Evolutionary conservation across 305 asterid species (phyloP), one percentile per base, ranked within the genome.

Genomic region (Salvia sclarea): DNA sequence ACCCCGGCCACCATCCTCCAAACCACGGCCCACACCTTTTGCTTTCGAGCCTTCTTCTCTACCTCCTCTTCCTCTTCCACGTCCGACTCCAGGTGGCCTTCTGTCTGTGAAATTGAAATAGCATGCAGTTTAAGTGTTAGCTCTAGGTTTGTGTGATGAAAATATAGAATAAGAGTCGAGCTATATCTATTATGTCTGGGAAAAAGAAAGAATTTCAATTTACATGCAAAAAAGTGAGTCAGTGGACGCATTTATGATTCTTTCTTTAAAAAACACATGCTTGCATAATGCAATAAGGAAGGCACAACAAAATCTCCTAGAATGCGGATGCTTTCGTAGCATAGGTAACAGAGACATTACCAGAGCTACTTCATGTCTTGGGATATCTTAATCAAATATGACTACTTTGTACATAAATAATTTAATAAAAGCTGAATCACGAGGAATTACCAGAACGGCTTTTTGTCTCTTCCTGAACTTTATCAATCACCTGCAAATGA

Each of bases 41-140:
- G 82, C 45, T 76, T 76, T 84, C 5, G 84, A 28, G 56, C 69
- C 66, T 54, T 84, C 90, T 45, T 82, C 87, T 71, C 87, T 73
- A 5, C 84, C 84, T 65, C 89, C 89, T 77, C 89, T 75, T 55
- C 90, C 90, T 75, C 90, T 85, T 76, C 90, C 90, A 58, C 88
- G 86, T 56, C 88, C 88, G 55, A 85, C 87, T 54, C 90, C 90
- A 16, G 90, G 87, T 56, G 90, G 87, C 83, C 77, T 82, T 79
- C 90, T 74, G 64, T 85, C 90, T 85, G 86, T 60, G 24, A 44
- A 59, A 59, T 21, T 4, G 58, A 11, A 11, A 45, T 4, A 25
- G 12, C 52, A 28, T 47, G 13, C 30, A 25, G 33, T 53, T 24
- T 38, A 31, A 62, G 6, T 4, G 31, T 9, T 24, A 17, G n/a